Conservation (phyloP, 75 land plant genomes). For the Cupressus sempervirens region DNA sequence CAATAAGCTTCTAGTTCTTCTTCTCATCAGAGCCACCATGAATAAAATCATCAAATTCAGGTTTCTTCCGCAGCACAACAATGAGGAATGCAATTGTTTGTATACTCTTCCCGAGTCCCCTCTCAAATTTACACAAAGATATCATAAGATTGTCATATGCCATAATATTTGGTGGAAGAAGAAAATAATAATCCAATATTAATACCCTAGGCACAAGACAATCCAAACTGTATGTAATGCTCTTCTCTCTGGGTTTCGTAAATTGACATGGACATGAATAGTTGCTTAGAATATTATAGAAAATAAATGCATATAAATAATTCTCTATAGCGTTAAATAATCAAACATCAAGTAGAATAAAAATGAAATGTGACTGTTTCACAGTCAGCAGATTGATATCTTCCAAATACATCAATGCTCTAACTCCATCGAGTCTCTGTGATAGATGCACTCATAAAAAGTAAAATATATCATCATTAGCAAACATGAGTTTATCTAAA, state of each 20-base stretch:
- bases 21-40: background rate
- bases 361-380: background rate
- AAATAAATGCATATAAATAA: background rate
- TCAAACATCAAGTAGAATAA: background rate
- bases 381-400: background rate
- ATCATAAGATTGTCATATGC: background rate
- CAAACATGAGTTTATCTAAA: background rate
- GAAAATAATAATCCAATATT: background rate
- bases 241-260: background rate
- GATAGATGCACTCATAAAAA: background rate
- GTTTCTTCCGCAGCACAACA: constrained; percentile 60
- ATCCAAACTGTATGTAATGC: background rate
- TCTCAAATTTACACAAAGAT: constrained; percentile 15
- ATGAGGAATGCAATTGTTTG: constrained; percentile 90
- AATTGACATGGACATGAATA: background rate
- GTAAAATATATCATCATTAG: background rate
- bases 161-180: background rate
- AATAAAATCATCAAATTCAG: constrained; percentile 19
- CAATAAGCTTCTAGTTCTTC: constrained; percentile 1
- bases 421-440: background rate
- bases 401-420: background rate
- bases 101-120: constrained; percentile 96
- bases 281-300: background rate
- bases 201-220: background rate
- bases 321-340: background rate